These are phyloP conservation scores for Rhododendron griersonianum DNA, from an alignment of 148 eudicot species.

Conservation along the genomic window DNA sequence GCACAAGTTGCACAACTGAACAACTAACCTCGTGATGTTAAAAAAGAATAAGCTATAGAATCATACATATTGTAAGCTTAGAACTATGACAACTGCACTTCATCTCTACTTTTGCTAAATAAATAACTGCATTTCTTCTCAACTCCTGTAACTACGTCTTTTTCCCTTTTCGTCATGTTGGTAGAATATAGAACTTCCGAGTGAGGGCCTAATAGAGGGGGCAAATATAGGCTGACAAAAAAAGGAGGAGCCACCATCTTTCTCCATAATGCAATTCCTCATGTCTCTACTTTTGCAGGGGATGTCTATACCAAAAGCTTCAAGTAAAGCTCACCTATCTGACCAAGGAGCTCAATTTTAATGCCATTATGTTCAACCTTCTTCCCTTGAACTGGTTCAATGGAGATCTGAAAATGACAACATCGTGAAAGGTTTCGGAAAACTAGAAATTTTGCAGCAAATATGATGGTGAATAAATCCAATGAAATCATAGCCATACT, in stretches of 20 bases:
- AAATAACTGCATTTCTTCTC: background rate
- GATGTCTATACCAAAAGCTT: background rate
- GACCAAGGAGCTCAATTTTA: conserved; percentile 96
- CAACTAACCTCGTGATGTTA: background rate
- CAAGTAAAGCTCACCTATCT: conserved; percentile 63
- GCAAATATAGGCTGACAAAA: conserved; percentile 3
- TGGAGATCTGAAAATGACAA: conserved; percentile 48
- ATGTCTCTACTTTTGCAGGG: background rate
- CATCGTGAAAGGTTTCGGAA: background rate
- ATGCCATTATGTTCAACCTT: conserved; percentile 97
- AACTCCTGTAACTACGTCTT: background rate
- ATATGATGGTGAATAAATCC: background rate
- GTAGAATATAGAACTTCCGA: background rate
- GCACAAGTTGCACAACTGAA: background rate
- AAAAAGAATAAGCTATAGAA: background rate
- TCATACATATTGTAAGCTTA: background rate
- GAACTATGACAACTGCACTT: background rate
- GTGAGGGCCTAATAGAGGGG: background rate
- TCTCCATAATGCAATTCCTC: background rate
- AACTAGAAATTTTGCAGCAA: background rate
- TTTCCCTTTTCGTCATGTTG: background rate
- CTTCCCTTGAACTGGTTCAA: conserved; percentile 92
- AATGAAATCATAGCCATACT: background rate
- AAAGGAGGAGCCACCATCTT: background rate
- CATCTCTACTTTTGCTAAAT: background rate